Base-by-base conservation (phyloP, 768 basidiomycete genomes). In the Favolaschia claudopus region DNA sequence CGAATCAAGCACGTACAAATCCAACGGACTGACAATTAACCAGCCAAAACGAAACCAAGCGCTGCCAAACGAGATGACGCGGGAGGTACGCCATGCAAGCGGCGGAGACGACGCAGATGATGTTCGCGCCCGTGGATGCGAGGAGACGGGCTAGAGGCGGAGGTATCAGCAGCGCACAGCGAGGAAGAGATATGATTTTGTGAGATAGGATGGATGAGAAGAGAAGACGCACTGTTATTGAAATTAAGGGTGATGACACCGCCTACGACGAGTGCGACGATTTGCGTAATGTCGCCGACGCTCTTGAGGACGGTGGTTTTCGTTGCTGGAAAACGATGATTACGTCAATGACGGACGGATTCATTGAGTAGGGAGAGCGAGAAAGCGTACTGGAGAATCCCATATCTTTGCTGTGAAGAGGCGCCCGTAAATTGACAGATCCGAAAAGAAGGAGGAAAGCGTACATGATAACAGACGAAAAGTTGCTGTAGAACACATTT, bases 31-130 rank as follows among this genome's bases (percentile, higher is more conserved):
- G 65, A 33, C 62, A 67, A 38, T 67, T 64, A 17, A 60, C 58
- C 12, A 67, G 48, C 65, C 65, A 67, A 44, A 67, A 67, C 32
- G 62, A 55, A 6, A 67, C 65, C 4, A 67, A 47, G n/a, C 65
- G 49, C 46, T 29, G 28, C 65, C 65, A 67, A 20, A 63, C 62
- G 10, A 47, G 37, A n/a, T 59, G 49, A 9, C 62, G 55, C 28
- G 65, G 65, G 42, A 67, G 65, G 47, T 67, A 67, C 24, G 62
- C 65, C 58, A 63, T 67, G 33, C 50, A 54, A 3, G 62, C 65
- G 5, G 65, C 65, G 1, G 63, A 33, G 20, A 64, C 63, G 40
- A 63, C 62, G 43, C 65, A 67, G 36, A 64, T 67, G 28, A 64
- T 61, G 43, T 67, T 67, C 15, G 65, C 65, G 24, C 24, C n/a